Percentiles rank a stretch among this genome's conserved stretches.
These are phyloP conservation scores for Colletotrichum cereale DNA, from an alignment of 2,329 filamentous ascomycete species.

Conservation along the genomic window DNA sequence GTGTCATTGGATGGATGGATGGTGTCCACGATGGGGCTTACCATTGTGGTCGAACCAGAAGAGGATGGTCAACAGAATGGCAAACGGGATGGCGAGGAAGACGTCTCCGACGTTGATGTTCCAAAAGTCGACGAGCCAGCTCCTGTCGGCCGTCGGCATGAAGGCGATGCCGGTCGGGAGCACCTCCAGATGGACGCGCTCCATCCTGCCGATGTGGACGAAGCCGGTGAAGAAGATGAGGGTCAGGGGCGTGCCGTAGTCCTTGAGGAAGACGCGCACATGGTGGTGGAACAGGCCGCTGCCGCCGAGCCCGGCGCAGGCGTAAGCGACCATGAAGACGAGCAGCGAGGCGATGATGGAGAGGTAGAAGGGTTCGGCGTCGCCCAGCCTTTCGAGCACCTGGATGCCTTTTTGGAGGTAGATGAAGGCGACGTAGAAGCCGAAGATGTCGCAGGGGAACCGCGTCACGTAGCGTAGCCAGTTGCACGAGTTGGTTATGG, in stretches of 20 bases:
- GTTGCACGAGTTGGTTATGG: conserved; percentile 88
- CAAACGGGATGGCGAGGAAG: conserved; percentile 90
- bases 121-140: conserved; percentile 88
- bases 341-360: conserved; percentile 82
- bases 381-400: conserved; percentile 81
- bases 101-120: conserved; percentile 78
- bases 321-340: conserved; percentile 81
- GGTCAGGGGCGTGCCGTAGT: conserved; percentile 87
- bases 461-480: conserved; percentile 89
- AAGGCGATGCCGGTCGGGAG: conserved; percentile 84
- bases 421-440: conserved; percentile 93
- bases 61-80: conserved; percentile 82
- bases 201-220: conserved; percentile 87
- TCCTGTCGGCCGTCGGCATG: conserved; percentile 78
- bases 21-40: conserved; percentile 51
- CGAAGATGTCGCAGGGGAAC: conserved; percentile 94
- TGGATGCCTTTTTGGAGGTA: conserved; percentile 93
- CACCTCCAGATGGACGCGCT: conserved; percentile 74
- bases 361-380: conserved; percentile 78
- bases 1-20: too few relatives aligned
- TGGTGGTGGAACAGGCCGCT: conserved; percentile 81
- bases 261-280: conserved; percentile 85
- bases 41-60: conserved; percentile 94
- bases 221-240: conserved; percentile 92
- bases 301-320: conserved; percentile 77